phyloP scores from a whole-genome alignment of 345 rosid species.

The Nephelium lappaceum region DNA sequence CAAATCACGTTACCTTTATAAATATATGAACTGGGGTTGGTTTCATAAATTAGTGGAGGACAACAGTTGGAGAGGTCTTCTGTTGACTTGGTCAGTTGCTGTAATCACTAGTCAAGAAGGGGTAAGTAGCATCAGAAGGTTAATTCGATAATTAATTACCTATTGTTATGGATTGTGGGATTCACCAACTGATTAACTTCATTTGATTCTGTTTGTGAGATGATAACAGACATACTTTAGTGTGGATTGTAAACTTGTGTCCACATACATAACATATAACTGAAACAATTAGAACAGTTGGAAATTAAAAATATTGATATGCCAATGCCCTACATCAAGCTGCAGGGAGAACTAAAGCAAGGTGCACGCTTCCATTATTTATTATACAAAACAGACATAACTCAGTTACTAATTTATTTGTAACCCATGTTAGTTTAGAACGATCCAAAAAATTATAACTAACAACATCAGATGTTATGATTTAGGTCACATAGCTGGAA shows the following conservation, averaged over 20 bases:
- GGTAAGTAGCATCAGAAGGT: neutral
- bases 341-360: neutral
- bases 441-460: neutral
- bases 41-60: neutral
- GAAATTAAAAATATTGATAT: neutral
- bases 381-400: no score
- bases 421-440: neutral
- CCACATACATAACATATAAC: neutral
- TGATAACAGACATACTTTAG: no score
- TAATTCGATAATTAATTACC: neutral
- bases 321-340: neutral
- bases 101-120: no score
- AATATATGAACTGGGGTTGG: no score
- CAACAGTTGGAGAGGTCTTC: neutral
- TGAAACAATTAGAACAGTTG: neutral
- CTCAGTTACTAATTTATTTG: neutral
- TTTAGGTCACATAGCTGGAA: neutral
- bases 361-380: no score
- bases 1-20: no score
- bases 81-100: constrained; percentile 18
- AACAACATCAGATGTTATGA: neutral
- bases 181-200: neutral
- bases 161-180: neutral
- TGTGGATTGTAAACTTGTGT: neutral
- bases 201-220: neutral